Conservation (phyloP, 177 flowering plant genomes). For the Telopea speciosissima region DNA sequence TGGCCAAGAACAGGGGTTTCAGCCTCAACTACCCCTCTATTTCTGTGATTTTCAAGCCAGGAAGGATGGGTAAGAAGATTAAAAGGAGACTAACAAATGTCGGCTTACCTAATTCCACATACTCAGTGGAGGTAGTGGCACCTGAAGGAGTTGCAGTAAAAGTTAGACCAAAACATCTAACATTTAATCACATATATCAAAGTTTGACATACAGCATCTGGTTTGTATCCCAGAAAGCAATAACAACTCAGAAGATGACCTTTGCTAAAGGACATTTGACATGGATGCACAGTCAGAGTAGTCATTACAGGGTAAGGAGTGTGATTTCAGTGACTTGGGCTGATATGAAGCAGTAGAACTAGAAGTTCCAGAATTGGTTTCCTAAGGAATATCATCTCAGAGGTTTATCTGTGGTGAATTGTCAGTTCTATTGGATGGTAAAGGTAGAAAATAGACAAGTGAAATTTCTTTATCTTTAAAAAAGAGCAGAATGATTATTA, state of each 20-base stretch:
- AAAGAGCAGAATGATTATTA: slow-evolving; percentile 4
- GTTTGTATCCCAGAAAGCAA: slow-evolving; percentile 47
- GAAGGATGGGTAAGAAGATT: slow-evolving; percentile 37
- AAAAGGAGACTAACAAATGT: slow-evolving; percentile 71
- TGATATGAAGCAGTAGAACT: slow-evolving; percentile 12
- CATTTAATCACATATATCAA: slow-evolving; percentile 47
- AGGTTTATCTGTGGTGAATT: neutral
- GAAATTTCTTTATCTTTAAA: slow-evolving; percentile 20
- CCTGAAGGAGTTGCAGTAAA: slow-evolving; percentile 70
- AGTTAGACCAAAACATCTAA: slow-evolving; percentile 58
- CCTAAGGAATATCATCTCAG: neutral
- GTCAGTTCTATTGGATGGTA: slow-evolving; percentile 1
- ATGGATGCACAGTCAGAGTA: slow-evolving; percentile 47
- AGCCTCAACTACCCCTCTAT: slow-evolving; percentile 92
- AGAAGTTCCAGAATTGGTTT: neutral
- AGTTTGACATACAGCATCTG: slow-evolving; percentile 56
- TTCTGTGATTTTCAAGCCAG: slow-evolving; percentile 51
- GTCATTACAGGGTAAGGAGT: slow-evolving; percentile 54
- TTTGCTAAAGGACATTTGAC: slow-evolving; percentile 61
- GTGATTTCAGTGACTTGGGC: slow-evolving; percentile 81
- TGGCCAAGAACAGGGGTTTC: slow-evolving; percentile 49
- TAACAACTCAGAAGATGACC: slow-evolving; percentile 10
- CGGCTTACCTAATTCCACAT: slow-evolving; percentile 68
- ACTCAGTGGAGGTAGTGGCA: slow-evolving; percentile 57
- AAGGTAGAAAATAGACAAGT: neutral